These are phyloP conservation scores for Nothopassalora personata DNA, from an alignment of 2,329 filamentous ascomycete genomes.

Conservation along the genomic window DNA sequence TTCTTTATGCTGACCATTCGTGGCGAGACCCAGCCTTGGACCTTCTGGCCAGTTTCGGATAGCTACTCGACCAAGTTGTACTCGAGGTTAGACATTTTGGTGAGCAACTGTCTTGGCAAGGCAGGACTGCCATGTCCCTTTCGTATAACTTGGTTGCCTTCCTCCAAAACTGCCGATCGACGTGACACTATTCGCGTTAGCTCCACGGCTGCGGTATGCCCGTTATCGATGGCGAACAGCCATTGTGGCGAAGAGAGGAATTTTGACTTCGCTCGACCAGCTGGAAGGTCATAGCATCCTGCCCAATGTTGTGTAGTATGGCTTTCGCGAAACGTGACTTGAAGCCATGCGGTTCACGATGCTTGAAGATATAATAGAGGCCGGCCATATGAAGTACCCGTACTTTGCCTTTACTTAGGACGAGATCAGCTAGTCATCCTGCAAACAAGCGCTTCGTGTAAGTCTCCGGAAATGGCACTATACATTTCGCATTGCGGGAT, in stretches of 20 bases:
- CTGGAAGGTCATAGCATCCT: background rate
- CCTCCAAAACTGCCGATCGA: background rate
- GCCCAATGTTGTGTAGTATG: background rate
- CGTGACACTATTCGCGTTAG: background rate
- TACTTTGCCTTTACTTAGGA: background rate
- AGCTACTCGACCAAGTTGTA: background rate
- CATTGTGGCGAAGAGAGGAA: background rate
- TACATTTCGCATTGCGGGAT: background rate
- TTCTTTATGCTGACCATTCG: background rate
- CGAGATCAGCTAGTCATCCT: background rate
- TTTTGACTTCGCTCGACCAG: background rate
- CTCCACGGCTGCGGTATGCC: background rate
- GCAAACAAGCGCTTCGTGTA: background rate
- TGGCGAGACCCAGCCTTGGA: background rate
- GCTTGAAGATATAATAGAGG: background rate
- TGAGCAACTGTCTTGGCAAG: background rate
- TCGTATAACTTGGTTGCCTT: background rate
- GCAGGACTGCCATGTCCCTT: background rate
- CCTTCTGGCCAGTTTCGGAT: background rate
- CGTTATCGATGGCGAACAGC: background rate
- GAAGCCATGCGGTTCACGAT: background rate
- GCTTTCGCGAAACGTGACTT: background rate
- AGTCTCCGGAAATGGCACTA: background rate
- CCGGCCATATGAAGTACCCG: background rate
- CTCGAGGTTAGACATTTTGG: background rate